phyloP scores from a whole-genome alignment of 116 monocot genomes.

The Cymodocea nodosa region DNA sequence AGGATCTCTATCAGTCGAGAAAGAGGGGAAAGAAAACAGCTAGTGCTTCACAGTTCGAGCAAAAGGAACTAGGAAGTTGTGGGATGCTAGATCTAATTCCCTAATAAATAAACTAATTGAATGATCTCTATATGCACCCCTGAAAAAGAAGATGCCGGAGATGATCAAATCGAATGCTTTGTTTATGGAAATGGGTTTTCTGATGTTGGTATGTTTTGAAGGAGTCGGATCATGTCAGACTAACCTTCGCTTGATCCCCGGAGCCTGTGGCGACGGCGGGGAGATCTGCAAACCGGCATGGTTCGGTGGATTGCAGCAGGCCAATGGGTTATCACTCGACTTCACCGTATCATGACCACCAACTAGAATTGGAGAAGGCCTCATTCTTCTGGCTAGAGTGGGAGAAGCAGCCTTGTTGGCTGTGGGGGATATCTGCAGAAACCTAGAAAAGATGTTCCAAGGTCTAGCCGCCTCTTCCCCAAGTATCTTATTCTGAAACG shows the following conservation, averaged over 20 bases:
- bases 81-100: too few species aligned
- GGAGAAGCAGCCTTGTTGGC: slow-evolving; percentile 8
- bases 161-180: too few species aligned
- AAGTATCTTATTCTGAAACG: slow-evolving; percentile 6
- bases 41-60: too few species aligned
- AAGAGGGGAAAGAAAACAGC: too few species aligned
- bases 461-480: slow-evolving; percentile 12
- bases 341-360: background rate
- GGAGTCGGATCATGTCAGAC: background rate
- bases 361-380: slow-evolving; percentile 15
- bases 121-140: too few species aligned
- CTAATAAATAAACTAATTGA: too few species aligned
- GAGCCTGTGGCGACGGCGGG: slow-evolving; percentile 10
- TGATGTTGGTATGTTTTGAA: too few species aligned
- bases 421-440: slow-evolving; percentile 18
- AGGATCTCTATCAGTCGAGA: too few species aligned
- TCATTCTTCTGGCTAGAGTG: slow-evolving; percentile 16
- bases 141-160: too few species aligned
- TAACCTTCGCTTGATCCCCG: slow-evolving; percentile 57
- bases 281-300: slow-evolving; percentile 23
- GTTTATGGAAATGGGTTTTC: too few species aligned
- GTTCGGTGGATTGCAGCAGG: background rate
- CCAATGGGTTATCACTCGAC: too few species aligned
- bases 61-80: too few species aligned
- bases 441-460: slow-evolving; percentile 23